Evolutionary conservation across 1,284 basidiomycete species (phyloP).

Genomic region (Cryptococcus sp.): DNA sequence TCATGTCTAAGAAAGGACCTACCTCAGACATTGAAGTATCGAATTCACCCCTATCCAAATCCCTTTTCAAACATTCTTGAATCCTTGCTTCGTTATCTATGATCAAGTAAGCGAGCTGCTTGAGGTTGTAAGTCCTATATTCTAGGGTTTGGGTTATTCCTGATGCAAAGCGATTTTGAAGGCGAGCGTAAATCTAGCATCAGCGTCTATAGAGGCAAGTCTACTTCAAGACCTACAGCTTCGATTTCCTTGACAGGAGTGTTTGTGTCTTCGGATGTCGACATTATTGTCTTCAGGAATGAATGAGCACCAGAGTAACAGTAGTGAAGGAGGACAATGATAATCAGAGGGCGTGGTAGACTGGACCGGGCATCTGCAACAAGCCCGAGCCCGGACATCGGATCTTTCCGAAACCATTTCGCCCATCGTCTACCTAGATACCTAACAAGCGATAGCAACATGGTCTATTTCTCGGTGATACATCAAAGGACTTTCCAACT

Average conservation of each 20-base stretch:
- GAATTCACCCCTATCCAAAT: slow-evolving; percentile 55
- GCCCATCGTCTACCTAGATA: too few relatives aligned
- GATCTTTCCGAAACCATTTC: too few relatives aligned
- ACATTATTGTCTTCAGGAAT: background rate
- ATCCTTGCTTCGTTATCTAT: slow-evolving; percentile 58
- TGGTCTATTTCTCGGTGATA: too few relatives aligned
- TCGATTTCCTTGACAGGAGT: slow-evolving; percentile 4
- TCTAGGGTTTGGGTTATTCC: slow-evolving; percentile 55
- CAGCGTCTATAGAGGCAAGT: background rate
- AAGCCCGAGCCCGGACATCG: too few relatives aligned
- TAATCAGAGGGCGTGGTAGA: too few relatives aligned
- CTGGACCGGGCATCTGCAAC: too few relatives aligned
- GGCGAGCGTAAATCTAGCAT: slow-evolving; percentile 50
- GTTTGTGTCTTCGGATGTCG: background rate
- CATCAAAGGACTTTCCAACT: too few relatives aligned
- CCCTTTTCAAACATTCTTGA: slow-evolving; percentile 53
- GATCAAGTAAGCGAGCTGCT: slow-evolving; percentile 60
- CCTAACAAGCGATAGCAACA: too few relatives aligned
- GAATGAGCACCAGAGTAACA: too few relatives aligned
- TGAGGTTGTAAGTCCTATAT: slow-evolving; percentile 61
- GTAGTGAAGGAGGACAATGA: too few relatives aligned
- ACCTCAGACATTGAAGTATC: slow-evolving; percentile 33
- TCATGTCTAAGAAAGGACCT: slow-evolving; percentile 5
- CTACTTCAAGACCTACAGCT: background rate
- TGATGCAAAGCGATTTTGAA: slow-evolving; percentile 54